phyloP scores from a whole-genome alignment of 805 yeast genomes.

The Clavispora santaluciae region DNA sequence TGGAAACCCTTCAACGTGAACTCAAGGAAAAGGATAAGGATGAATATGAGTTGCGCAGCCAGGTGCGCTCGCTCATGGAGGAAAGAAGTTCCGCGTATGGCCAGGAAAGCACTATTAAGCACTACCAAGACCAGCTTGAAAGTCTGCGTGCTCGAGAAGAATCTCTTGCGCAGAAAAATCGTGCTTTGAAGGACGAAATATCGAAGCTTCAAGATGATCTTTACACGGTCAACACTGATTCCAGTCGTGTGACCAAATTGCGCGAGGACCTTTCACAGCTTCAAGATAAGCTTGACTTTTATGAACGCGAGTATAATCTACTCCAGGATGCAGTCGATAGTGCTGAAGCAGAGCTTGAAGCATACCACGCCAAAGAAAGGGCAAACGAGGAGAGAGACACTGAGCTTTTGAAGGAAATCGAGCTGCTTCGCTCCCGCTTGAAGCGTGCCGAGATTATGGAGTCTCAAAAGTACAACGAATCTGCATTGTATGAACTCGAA shows the following conservation, averaged over 20 bases:
- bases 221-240: slow-evolving; percentile 14
- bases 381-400: slow-evolving; percentile 17
- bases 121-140: slow-evolving; percentile 23
- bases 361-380: slow-evolving; percentile 12
- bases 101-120: slow-evolving; percentile 11
- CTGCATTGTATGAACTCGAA: slow-evolving; percentile 20
- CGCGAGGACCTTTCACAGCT: slow-evolving; percentile 19
- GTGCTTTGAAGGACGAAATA: slow-evolving; percentile 22
- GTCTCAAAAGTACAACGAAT: slow-evolving; percentile 15
- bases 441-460: slow-evolving; percentile 12
- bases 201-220: slow-evolving; percentile 24
- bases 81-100: slow-evolving; percentile 13
- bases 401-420: slow-evolving; percentile 25
- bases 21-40: slow-evolving; percentile 22
- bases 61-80: slow-evolving; percentile 18
- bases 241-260: slow-evolving; percentile 11
- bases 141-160: slow-evolving; percentile 17
- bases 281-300: slow-evolving; percentile 21
- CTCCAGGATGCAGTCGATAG: slow-evolving; percentile 21
- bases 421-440: slow-evolving; percentile 15
- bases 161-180: slow-evolving; percentile 15
- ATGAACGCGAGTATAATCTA: slow-evolving; percentile 24
- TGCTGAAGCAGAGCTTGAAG: slow-evolving; percentile 21
- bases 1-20: slow-evolving; percentile 16
- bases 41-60: slow-evolving; percentile 19